Base-by-base conservation (phyloP, 169 alveolate species). In the Plasmodium gallinaceum region DNA sequence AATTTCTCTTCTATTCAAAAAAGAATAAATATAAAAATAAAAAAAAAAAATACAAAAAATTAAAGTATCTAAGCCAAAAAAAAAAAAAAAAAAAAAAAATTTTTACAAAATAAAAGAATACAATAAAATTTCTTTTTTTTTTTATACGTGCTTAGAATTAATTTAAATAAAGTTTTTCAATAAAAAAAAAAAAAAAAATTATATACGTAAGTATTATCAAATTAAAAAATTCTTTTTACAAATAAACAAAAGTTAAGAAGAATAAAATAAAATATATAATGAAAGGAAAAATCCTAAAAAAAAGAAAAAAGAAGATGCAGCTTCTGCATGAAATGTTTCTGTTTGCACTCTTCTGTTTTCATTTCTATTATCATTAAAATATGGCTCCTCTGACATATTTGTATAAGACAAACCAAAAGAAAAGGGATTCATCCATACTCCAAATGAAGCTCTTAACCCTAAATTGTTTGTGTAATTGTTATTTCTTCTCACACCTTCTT, bases 381-480 rank as follows among this genome's bases (percentile, higher is more conserved):
- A 45, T 5, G 89, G 69, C 54, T 78, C 78, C 46, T 78, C 89
- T 14, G 89, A 48, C 89, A 78, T 78, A 54, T 78, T 78, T 51
- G 89, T 65, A 43, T 78, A 78, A 10, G 89, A 78, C 60, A 78
- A 37, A 10, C 89, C 89, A 65, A 78, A 78, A 60, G 89, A 78
- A 39, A 78, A 78, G 1, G 89, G 89, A 42, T 78, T 78, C 20
- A 66, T 78, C 73, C 89, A 78, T 26, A 78, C 89, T 42, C 89
- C 89, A 78, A 78, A 78, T 7, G 89, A 78, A 39, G 89, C 89
- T 58, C 89, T 78, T 78, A 78, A 62, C 22, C 89, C 89, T 42
- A 78, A 48, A 65, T 78, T 78, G 58, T 58, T 78, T 43, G 89
- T 45, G 32, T 64, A 64, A n/a, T 57, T 54, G 52, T 14, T 78